Evolutionary conservation across 345 rosid genomes (phyloP), one percentile per base, ranked within the genome.

Genomic region (Bretschneidera sinensis): DNA sequence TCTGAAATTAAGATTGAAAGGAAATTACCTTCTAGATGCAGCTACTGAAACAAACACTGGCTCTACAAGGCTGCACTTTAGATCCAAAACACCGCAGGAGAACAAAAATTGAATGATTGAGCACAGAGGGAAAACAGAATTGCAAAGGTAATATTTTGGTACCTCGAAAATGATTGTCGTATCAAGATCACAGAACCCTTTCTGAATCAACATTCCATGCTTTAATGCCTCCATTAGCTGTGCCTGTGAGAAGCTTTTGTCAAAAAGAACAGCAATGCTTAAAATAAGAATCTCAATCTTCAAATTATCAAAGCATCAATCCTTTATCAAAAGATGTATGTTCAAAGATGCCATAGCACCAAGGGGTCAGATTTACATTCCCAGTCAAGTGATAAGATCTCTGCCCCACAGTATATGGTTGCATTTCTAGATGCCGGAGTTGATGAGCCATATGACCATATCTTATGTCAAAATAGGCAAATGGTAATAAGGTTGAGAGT

Each of bases 191-290:
- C 88, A 86, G 51, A 61, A 86, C 88, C 64, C 92, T 80, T 71
- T 86, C 83, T 64, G 92, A 86, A 61, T 83, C 92, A 72, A 79
- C 92, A 66, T 81, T 86, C 88, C 92, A 86, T 22, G 88, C 92
- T 73, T 86, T 83, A 61, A 86, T 77, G 53, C 92, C 86, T 35
- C 92, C 92, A 81, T 83, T 78, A 54, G 83, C 86, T 31, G 92
- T 86, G 64, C 92, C 92, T 64, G 83, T 81, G 59, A 86, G 86
- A 70, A 86, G 92, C 92, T 86, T 74, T 66, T 33, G 55, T 60
- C 67, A 62, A 68, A 69, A 71, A 45, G 68, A 70, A 68, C 43
- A 24, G 68, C 35, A 55, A 48, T 24, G 20, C 23, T 69, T 52
- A 78, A 59, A 58, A 21, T 22, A 59, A 24, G 67, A 48, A 50